Percentiles rank a stretch among this genome's conserved stretches.
These are phyloP conservation scores for Scheffersomyces segobiensis DNA, from an alignment of 1,139 yeast species.

Conservation along the genomic window DNA sequence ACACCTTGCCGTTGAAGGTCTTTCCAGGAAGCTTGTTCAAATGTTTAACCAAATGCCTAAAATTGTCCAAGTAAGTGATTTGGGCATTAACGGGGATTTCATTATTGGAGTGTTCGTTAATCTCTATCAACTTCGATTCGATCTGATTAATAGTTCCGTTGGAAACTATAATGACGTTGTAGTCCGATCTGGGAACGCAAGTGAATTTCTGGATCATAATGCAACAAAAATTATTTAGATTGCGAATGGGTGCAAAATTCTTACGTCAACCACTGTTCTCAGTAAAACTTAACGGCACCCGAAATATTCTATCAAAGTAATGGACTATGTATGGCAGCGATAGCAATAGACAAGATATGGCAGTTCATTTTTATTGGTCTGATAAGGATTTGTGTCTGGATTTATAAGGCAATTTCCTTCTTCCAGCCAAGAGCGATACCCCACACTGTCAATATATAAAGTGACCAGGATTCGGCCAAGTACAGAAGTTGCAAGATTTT, in stretches of 20 bases:
- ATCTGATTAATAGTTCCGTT: constrained; percentile 37
- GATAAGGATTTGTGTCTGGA: constrained; percentile 9
- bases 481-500: not conserved
- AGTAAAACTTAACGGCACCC: not conserved
- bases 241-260: constrained; percentile 2
- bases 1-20: constrained; percentile 29
- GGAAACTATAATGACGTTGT: constrained; percentile 37
- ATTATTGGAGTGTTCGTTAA: constrained; percentile 24
- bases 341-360: not conserved
- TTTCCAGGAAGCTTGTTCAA: constrained; percentile 9
- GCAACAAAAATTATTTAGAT: not conserved
- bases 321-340: not conserved
- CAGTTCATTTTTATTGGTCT: constrained; percentile 15
- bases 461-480: not conserved
- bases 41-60: constrained; percentile 23
- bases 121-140: constrained; percentile 25
- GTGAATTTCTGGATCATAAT: constrained; percentile 39
- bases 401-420: not conserved
- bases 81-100: constrained; percentile 28
- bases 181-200: constrained; percentile 34
- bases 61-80: constrained; percentile 28
- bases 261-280: not conserved
- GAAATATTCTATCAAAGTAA: not conserved
- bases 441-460: not conserved
- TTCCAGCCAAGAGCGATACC: not conserved